Conservation (phyloP, 441 rosid species). For the Corymbia calophylla region DNA sequence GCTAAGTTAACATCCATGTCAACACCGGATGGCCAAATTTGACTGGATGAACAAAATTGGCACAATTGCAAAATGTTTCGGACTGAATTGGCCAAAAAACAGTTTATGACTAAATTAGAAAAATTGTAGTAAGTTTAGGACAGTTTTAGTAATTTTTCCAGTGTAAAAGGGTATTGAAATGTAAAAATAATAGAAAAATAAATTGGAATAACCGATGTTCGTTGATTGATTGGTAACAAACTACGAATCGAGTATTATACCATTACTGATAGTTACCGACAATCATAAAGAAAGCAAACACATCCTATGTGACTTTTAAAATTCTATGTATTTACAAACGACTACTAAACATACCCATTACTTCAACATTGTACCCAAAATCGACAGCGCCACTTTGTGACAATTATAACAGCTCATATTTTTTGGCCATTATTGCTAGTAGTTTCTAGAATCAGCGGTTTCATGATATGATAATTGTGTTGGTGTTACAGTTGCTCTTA, state of each 20-base stretch:
- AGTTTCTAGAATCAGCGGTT: background rate
- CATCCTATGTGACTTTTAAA: too few relatives aligned
- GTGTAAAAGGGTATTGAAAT: background rate
- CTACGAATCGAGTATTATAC: too few relatives aligned
- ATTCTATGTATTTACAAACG: too few relatives aligned
- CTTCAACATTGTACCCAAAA: background rate
- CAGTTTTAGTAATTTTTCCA: too few relatives aligned
- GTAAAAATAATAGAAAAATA: background rate
- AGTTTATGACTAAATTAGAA: too few relatives aligned
- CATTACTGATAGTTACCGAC: too few relatives aligned
- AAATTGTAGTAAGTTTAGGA: too few relatives aligned
- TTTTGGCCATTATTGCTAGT: background rate
- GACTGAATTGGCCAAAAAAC: background rate
- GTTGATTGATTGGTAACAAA: background rate
- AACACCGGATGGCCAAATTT: too few relatives aligned
- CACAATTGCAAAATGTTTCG: too few relatives aligned
- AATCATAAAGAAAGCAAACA: too few relatives aligned
- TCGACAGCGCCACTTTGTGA: fast-evolving
- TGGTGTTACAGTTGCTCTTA: background rate
- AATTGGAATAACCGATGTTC: background rate
- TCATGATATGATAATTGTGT: background rate
- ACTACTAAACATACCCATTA: fast-evolving
- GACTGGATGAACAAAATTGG: too few relatives aligned
- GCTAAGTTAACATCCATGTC: too few relatives aligned
- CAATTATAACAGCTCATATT: background rate